phyloP scores from a whole-genome alignment of 1,284 basidiomycete genomes.

The Microstroma glucosiphilum region DNA sequence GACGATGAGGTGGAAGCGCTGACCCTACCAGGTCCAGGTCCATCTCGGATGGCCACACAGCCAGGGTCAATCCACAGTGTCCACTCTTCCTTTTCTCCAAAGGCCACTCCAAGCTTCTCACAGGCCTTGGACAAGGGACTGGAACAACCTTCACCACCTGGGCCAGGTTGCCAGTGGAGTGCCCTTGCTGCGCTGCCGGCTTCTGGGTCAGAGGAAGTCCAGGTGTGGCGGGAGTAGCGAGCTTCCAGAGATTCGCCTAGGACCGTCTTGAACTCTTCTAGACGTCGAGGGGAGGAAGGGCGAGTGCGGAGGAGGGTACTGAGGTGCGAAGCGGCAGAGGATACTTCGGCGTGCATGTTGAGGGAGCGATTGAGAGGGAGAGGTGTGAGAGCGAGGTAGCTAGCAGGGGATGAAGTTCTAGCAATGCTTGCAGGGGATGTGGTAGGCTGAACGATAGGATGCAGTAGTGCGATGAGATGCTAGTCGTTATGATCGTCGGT shows the following conservation, averaged over 20 bases:
- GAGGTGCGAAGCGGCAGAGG: neutral
- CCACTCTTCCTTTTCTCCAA: neutral
- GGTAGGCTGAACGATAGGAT: too few relatives aligned
- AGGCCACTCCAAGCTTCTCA: neutral
- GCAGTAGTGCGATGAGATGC: too few relatives aligned
- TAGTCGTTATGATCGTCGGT: too few relatives aligned
- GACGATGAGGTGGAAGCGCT: neutral
- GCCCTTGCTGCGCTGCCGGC: neutral
- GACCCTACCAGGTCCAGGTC: slow-evolving; percentile 25
- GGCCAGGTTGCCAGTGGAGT: slow-evolving; percentile 6
- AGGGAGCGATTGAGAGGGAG: neutral
- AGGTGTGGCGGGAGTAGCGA: neutral
- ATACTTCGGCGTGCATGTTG: slow-evolving; percentile 6
- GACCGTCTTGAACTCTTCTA: slow-evolving; percentile 1
- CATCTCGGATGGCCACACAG: slow-evolving; percentile 33
- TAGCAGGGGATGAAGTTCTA: neutral
- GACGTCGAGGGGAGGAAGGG: neutral
- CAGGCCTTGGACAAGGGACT: neutral
- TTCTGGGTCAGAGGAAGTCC: neutral
- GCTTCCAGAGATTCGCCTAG: neutral
- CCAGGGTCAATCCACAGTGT: slow-evolving; percentile 42
- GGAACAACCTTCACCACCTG: slow-evolving; percentile 5
- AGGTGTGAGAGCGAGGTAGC: neutral
- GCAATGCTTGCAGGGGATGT: too few relatives aligned
- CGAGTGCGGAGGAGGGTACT: neutral